A percentile compares a stretch with the other conserved stretches of the same genome.
phyloP scores from a whole-genome alignment of 768 basidiomycete species.

The Leccinum truebloodii region DNA sequence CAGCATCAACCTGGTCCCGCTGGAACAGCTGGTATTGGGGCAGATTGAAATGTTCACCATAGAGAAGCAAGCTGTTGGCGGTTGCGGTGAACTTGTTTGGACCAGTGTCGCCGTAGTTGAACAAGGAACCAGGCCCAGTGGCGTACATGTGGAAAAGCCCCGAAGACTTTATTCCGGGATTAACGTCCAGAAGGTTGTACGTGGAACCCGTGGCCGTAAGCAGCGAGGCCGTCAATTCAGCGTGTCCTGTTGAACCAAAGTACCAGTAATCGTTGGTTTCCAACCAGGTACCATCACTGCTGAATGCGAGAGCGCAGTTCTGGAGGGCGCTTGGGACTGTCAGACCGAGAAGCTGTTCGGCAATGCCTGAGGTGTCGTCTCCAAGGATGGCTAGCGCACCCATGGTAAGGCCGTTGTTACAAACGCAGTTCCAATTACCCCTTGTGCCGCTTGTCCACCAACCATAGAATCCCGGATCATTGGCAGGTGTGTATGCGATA shows the following conservation, averaged over 20 bases:
- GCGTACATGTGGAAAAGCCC: conserved; percentile 90
- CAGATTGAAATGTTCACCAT: conserved; percentile 63
- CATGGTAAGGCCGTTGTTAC: conserved; percentile 87
- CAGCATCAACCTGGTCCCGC: conserved; percentile 81
- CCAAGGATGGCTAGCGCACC: conserved; percentile 88
- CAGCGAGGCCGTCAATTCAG: conserved; percentile 85
- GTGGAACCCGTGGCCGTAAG: conserved; percentile 83
- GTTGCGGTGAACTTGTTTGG: conserved; percentile 96
- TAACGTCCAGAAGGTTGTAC: conserved; percentile 68
- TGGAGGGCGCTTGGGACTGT: conserved; percentile 73
- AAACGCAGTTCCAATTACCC: conserved; percentile 99
- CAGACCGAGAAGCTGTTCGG: conserved; percentile 61
- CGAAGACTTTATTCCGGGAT: conserved; percentile 71
- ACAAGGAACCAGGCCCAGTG: conserved; percentile 80
- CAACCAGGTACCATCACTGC: conserved; percentile 83
- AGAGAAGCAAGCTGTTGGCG: conserved; percentile 85
- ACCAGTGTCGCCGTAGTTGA: conserved; percentile 62
- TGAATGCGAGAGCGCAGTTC: conserved; percentile 69
- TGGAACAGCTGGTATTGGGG: conserved; percentile 86
- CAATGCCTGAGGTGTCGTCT: conserved; percentile 76
- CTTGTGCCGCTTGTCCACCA: conserved; percentile 79
- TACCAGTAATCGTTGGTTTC: conserved; percentile 97
- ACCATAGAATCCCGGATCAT: conserved; percentile 42
- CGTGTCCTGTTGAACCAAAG: conserved; percentile 89
- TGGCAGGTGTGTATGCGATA: conserved; percentile 45